Base-by-base conservation (phyloP, 768 basidiomycete genomes). In the Suillus weaverae region DNA sequence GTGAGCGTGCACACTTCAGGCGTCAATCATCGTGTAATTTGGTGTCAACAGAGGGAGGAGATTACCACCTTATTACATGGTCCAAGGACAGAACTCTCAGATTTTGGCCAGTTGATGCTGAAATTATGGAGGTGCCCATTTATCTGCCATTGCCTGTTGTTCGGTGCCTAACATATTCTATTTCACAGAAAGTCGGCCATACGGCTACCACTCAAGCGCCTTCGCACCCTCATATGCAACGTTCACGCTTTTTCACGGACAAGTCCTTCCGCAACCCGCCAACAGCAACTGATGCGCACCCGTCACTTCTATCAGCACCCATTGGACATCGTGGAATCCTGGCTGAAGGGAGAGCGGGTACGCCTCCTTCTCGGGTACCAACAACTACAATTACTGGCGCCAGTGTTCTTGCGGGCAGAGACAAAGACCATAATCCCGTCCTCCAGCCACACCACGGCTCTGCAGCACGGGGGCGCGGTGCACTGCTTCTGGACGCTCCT, bases 51-150 rank as follows among this genome's bases (percentile, higher is more conserved):
- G 86, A 86, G 46, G 83, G 85, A 43, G 78, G 83, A 2, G 82
- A 83, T 60, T 86, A 86, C 67, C 86, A 87, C 64, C 76, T 88
- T 5, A 86, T 91, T 43, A 90, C 89, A 4, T 90, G 89, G 89
- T 93, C 94, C 2, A 96, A 95, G 73, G 97, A 99, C 72, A 86
- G 94, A 22, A 95, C 92, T 0, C 77, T 99, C 39, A 82, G 94
- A 16, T 92, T 98, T 72, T 97, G 95, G 92, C 97, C 95, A 0
- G 83, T 98, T 2, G 86, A 88, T 62, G 75, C 80, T 1, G 88
- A 90, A 39, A 83, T 83, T 44, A 86, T 92, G 80, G 83, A 89
- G 82, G 93, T 86, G 68, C 46, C 79, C 43, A 44, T 10, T 44
- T 60, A 43, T 53, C 10, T 44, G 10, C n/a, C 4, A 51, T 48